phyloP scores from a whole-genome alignment of 371 early-diverging fungal species.

The Mucor lusitanicus region DNA sequence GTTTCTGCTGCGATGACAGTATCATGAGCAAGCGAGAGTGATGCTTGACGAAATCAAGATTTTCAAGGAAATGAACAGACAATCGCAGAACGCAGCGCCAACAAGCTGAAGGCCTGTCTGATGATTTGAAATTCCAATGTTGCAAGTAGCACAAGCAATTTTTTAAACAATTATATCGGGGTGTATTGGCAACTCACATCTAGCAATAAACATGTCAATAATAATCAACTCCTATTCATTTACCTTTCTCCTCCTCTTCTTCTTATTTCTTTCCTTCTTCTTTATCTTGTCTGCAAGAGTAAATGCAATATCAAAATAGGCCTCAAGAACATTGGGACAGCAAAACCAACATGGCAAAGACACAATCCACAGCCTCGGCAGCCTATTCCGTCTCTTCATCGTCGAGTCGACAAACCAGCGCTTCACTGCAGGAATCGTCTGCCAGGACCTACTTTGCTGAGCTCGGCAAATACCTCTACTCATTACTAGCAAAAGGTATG shows the following conservation, averaged over 20 bases:
- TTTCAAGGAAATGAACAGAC: not conserved
- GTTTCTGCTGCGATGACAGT: slow-evolving; percentile 15
- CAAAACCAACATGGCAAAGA: slow-evolving; percentile 28
- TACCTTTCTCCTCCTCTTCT: not conserved
- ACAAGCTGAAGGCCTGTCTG: not conserved
- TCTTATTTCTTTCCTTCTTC: not conserved
- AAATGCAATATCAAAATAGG: slow-evolving; percentile 34
- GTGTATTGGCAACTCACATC: not conserved
- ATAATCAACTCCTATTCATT: not conserved
- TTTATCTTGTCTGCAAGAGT: not conserved
- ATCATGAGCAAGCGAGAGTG: slow-evolving; percentile 51
- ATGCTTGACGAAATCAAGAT: slow-evolving; percentile 40
- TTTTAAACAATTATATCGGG: not conserved
- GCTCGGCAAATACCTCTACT: slow-evolving; percentile 34
- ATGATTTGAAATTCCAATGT: not conserved
- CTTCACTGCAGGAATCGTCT: slow-evolving; percentile 33
- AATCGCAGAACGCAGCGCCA: not conserved
- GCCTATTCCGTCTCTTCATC: slow-evolving; percentile 39
- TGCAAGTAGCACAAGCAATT: not conserved
- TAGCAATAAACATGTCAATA: slow-evolving; percentile 12
- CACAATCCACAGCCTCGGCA: slow-evolving; percentile 33
- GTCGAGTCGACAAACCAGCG: slow-evolving; percentile 30
- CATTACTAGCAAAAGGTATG: slow-evolving; percentile 43
- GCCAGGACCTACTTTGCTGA: slow-evolving; percentile 47
- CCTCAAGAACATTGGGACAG: slow-evolving; percentile 39